Evolutionary conservation across 768 basidiomycete species (phyloP).

Genomic region (Mycena epipterygia): DNA sequence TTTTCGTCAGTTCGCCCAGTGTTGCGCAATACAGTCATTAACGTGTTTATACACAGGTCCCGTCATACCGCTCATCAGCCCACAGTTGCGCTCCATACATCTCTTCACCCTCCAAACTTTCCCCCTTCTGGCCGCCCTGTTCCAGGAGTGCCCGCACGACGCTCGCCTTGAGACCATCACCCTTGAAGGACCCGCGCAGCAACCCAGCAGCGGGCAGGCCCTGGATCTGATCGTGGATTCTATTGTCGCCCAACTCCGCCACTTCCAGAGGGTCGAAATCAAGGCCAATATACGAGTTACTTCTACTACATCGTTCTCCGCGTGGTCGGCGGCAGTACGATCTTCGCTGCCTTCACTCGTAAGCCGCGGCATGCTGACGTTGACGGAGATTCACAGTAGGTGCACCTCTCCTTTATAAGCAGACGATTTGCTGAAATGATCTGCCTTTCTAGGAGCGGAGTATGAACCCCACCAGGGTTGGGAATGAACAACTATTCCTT

Average conservation of each 20-base stretch:
- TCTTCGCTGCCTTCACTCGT: neutral
- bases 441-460: too few relatives aligned
- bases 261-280: too few relatives aligned
- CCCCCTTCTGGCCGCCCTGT: neutral
- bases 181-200: neutral
- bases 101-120: neutral
- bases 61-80: neutral
- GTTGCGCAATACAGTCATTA: neutral
- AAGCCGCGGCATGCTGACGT: neutral
- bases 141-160: neutral
- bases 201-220: too few relatives aligned
- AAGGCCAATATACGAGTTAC: too few relatives aligned
- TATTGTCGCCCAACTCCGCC: too few relatives aligned
- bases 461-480: neutral
- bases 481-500: too few relatives aligned
- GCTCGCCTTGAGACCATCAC: neutral
- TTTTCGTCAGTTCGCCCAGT: neutral
- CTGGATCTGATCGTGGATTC: too few relatives aligned
- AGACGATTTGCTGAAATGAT: neutral
- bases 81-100: slow-evolving; percentile 5
- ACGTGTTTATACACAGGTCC: neutral
- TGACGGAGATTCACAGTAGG: neutral
- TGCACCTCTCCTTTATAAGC: neutral
- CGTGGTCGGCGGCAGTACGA: neutral
- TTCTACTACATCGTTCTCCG: too few relatives aligned